Evolutionary conservation across 2,329 filamentous ascomycete species (phyloP).

Genomic region (Xylaria hypoxylon): DNA sequence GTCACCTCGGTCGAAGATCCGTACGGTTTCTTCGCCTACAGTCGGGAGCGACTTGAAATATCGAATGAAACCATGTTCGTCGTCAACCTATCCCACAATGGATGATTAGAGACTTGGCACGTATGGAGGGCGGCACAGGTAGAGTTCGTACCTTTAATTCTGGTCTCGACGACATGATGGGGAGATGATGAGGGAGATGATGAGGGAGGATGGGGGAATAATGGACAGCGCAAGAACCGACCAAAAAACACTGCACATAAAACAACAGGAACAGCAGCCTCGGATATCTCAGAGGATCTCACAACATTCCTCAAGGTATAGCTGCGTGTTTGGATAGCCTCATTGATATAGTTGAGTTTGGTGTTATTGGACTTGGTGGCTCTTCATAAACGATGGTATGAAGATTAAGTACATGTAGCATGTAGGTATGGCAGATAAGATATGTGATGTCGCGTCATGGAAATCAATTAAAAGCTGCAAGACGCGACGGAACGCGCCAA

Average conservation of each 20-base stretch:
- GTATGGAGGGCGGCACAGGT: not conserved
- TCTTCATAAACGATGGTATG: slow-evolving; percentile 6
- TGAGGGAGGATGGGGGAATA: slow-evolving; percentile 1
- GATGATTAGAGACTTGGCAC: not conserved
- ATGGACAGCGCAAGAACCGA: not conserved
- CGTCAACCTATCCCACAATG: slow-evolving; percentile 78
- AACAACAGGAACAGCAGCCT: slow-evolving; percentile 11
- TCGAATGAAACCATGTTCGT: slow-evolving; percentile 95
- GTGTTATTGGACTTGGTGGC: not conserved
- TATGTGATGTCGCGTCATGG: slow-evolving; percentile 41
- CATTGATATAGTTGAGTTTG: not conserved
- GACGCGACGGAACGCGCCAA: slow-evolving; percentile 49
- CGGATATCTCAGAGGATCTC: not conserved
- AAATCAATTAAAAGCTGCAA: slow-evolving; percentile 48
- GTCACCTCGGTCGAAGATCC: slow-evolving; percentile 93
- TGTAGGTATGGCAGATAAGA: not conserved
- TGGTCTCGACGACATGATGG: slow-evolving; percentile 64
- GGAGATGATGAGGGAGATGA: slow-evolving; percentile 1
- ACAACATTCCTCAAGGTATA: slow-evolving; percentile 9
- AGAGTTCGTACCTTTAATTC: slow-evolving; percentile 60
- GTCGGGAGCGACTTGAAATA: slow-evolving; percentile 89
- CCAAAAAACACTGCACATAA: not conserved
- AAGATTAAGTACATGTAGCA: not conserved
- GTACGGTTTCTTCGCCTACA: slow-evolving; percentile 79
- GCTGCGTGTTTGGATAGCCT: not conserved